These are phyloP conservation scores for Pythium aristosporum DNA, from an alignment of 352 stramenopile species.

Conservation along the genomic window DNA sequence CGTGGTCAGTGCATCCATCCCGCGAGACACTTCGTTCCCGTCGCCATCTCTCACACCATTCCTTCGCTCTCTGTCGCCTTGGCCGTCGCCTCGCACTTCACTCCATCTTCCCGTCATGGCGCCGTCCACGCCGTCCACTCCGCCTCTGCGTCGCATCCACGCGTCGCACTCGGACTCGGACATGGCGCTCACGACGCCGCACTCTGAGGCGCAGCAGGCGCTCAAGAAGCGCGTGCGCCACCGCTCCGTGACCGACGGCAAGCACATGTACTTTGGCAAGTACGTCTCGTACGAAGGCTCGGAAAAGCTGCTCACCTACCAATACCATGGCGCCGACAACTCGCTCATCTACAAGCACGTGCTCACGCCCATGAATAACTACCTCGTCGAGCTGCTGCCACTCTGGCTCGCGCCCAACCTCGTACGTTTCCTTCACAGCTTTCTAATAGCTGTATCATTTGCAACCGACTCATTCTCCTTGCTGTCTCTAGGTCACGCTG, in stretches of 20 bases:
- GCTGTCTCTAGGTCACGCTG: slow-evolving; percentile 59
- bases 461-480: too few relatives aligned
- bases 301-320: slow-evolving; percentile 83
- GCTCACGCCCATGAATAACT: slow-evolving; percentile 87
- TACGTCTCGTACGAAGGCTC: slow-evolving; percentile 85
- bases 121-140: slow-evolving; percentile 3
- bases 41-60: background rate
- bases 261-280: slow-evolving; percentile 88
- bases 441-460: too few relatives aligned
- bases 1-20: slow-evolving; percentile 19
- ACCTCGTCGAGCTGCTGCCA: slow-evolving; percentile 68
- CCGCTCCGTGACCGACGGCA: slow-evolving; percentile 62
- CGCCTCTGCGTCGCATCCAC: slow-evolving; percentile 11
- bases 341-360: slow-evolving; percentile 88
- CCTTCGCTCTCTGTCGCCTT: background rate
- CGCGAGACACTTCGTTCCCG: slow-evolving; percentile 1
- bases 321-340: slow-evolving; percentile 86
- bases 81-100: background rate
- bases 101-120: slow-evolving; percentile 11
- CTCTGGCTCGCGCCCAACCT: slow-evolving; percentile 83
- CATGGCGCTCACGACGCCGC: slow-evolving; percentile 25
- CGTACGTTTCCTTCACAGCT: slow-evolving; percentile 23
- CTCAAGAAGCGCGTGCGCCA: slow-evolving; percentile 75
- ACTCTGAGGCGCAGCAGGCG: slow-evolving; percentile 27
- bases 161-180: slow-evolving; percentile 28